Conservation (phyloP, 495 filamentous ascomycete genomes). For the Pseudotulostoma volvatum region DNA sequence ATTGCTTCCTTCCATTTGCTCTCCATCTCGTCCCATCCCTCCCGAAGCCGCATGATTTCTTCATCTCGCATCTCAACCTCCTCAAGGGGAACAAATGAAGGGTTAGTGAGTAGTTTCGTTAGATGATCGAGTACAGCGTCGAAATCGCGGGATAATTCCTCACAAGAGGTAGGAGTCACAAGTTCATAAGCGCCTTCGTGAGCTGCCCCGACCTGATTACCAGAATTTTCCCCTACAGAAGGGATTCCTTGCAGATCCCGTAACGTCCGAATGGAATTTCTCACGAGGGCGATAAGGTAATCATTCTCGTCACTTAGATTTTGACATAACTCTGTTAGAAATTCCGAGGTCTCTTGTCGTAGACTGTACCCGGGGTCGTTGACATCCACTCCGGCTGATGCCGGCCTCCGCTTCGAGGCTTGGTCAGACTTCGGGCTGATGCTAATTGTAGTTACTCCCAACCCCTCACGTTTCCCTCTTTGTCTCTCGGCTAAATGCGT, state of each 20-base stretch:
- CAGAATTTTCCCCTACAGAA: constrained; percentile 28
- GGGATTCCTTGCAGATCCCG: constrained; percentile 67
- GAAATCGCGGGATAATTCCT: constrained; percentile 55
- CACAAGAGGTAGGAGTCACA: constrained; percentile 42
- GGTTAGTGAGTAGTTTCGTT: constrained; percentile 72
- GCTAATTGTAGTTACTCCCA: constrained; percentile 34
- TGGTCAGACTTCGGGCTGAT: constrained; percentile 26
- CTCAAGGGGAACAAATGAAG: constrained; percentile 91
- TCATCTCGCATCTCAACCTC: constrained; percentile 81
- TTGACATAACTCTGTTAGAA: constrained; percentile 76
- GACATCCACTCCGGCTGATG: constrained; percentile 14
- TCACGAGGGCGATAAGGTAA: constrained; percentile 52
- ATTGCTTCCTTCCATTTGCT: constrained; percentile 77
- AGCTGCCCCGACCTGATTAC: constrained; percentile 16
- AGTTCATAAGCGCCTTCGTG: constrained; percentile 18
- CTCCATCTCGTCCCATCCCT: constrained; percentile 87
- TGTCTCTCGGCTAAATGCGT: constrained; percentile 50
- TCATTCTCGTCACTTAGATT: constrained; percentile 91
- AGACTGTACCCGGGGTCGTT: constrained; percentile 53
- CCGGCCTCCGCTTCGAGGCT: constrained; percentile 21
- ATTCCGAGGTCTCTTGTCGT: constrained; percentile 76
- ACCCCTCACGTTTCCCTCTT: constrained; percentile 33
- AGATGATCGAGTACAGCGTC: constrained; percentile 63
- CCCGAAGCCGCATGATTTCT: constrained; percentile 64
- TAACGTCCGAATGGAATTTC: constrained; percentile 52